Evolutionary conservation across 768 basidiomycete genomes (phyloP), one percentile per base, ranked within the genome.

Genomic region (Tylopilus balloui): DNA sequence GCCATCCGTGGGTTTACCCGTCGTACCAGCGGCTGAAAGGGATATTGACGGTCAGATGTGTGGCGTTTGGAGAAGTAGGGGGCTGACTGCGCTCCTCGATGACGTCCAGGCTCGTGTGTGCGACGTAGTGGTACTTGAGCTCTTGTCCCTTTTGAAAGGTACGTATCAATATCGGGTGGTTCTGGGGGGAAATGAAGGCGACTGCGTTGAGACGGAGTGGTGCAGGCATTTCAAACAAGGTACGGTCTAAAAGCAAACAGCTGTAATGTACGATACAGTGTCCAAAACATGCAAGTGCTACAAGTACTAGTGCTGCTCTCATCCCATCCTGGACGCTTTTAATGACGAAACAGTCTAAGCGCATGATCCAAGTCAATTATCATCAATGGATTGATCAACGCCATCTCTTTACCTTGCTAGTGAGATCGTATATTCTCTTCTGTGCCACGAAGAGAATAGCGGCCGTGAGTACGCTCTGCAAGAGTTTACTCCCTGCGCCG

Each of bases 371-470:
- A 27, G 24, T 52, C 54, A 58, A 41, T 32, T 36, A 27, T 23
- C 10, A 10, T n/a, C n/a, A 2, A 9, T 6, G n/a, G 5, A 13
- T 3, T n/a, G 2, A 13, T 35, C 13, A 31, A 11, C 6, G 34
- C 8, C 4, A 5, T 14, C 11, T 29, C 36, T 25, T 47, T 35
- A 75, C 74, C 71, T 70, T 63, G 60, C 81, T 88, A 12, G 80
- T 82, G n/a, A 84, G 52, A 57, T 88, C 84, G 49, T 83, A 90
- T 47, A 89, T 80, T 54, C 92, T 78, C 59, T 84, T 78, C 68
- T 98, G 95, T 7, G 88, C 81, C 13, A 85, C 88, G 63, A 98
- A 98, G 55, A 98, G 76, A 57, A 98, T 91, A 6, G 92, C 92
- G 14, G 93, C 93, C 8, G 92, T 95, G 42, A 97, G 75, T 1